Conservation (phyloP, 768 basidiomycete genomes). For the Pleurotus salmoneostramineus region DNA sequence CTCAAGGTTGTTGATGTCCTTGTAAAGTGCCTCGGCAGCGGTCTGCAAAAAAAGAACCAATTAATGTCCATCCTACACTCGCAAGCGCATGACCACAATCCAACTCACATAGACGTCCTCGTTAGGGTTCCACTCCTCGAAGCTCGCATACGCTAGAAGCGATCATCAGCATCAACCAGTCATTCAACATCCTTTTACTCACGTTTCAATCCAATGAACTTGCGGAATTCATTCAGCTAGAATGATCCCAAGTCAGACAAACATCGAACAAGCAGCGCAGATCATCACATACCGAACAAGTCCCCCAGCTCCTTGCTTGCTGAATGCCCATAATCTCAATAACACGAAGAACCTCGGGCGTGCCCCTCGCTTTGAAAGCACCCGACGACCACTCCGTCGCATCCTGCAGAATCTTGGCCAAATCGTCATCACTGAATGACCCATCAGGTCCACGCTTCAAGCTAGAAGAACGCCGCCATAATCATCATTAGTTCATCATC, state of each 20-base stretch:
- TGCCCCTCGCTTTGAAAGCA: constrained; percentile 67
- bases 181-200: constrained; percentile 14
- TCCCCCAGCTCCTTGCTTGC: constrained; percentile 64
- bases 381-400: constrained; percentile 57
- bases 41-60: constrained; percentile 27
- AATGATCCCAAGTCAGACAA: background rate
- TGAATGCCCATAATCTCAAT: constrained; percentile 70
- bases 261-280: background rate
- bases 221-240: constrained; percentile 68
- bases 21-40: constrained; percentile 63
- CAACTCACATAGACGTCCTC: constrained; percentile 46
- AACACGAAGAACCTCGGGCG: constrained; percentile 58
- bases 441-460: constrained; percentile 46
- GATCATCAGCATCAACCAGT: constrained; percentile 8
- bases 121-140: constrained; percentile 73
- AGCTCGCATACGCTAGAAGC: constrained; percentile 50
- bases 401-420: constrained; percentile 59
- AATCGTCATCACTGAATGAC: constrained; percentile 59
- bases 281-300: constrained; percentile 53
- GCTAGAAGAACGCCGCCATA: constrained; percentile 21
- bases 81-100: background rate
- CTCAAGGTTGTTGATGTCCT: constrained; percentile 75
- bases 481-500: background rate
- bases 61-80: background rate
- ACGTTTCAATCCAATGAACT: constrained; percentile 71